Evolutionary conservation across 106 monocot genomes (phyloP), one percentile per base, ranked within the genome.

Genomic region (Platanthera guangdongensis): DNA sequence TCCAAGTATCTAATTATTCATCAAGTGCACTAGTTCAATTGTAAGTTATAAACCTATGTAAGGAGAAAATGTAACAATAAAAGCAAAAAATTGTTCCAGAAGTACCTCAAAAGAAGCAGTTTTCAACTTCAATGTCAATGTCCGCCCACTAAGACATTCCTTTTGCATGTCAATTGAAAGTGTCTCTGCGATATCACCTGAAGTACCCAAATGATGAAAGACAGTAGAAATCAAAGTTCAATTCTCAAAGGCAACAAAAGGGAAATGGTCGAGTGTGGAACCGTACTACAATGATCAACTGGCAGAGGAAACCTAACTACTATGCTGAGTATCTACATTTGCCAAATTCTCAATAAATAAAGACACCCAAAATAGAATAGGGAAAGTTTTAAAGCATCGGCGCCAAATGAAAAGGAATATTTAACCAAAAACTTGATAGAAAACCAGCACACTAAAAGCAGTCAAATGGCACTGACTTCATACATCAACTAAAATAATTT

Each of bases 41-140:
- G 2, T 39, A 39, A 39, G 39, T 39, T 39, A 39, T 39, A 39
- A 39, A 0, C 39, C 39, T 39, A 39, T 39, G 39, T 39, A 39
- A 3, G 59, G 9, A 64, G 28, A 64, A 28, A 21, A 64, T 64
- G 64, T 12, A 9, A 10, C 9, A 11, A 11, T 32, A 12, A 32
- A 28, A 10, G 8, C 19, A 68, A 70, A 82, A 16, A 51, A 51
- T 14, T 74, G 47, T 52, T 15, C 12, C 51, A 68, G 51, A 57
- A 73, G 74, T 39, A 94, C 99, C 90, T 99, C 99, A 81, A 99
- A 99, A 62, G 88, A 75, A 72, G 94, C 57, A 52, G 92, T 99
- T 84, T 99, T 99, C 82, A 99, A 77, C 84, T 94, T 99, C 68
- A 99, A 74, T 65, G 99, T 90, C 79, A 99, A 81, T 52, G 90